A percentile compares a stretch with the other conserved stretches of the same genome.
These are phyloP conservation scores for Beauveria asiatica DNA, from an alignment of 2,329 filamentous ascomycete species.

Conservation along the genomic window DNA sequence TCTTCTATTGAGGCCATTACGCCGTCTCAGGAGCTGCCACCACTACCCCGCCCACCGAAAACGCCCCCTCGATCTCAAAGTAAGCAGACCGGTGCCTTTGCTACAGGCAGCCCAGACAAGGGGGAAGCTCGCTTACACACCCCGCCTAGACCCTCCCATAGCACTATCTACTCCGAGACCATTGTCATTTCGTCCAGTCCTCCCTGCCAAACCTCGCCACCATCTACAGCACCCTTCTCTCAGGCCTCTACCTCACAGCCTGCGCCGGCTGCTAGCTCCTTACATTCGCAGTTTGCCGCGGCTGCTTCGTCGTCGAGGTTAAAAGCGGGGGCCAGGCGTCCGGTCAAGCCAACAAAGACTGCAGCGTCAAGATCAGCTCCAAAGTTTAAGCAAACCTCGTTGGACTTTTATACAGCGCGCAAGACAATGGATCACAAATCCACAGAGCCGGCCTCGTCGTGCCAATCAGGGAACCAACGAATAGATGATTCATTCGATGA, in stretches of 20 bases:
- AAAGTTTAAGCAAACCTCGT: conserved; percentile 25
- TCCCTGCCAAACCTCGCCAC: conserved; percentile 19
- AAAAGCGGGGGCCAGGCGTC: neutral
- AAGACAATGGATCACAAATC: neutral
- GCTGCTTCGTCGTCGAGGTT: conserved; percentile 6
- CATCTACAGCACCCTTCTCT: conserved; percentile 18
- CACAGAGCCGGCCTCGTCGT: neutral
- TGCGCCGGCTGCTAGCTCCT: conserved; percentile 17
- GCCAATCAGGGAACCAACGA: neutral
- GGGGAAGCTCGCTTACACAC: conserved; percentile 9
- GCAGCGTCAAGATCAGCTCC: conserved; percentile 10
- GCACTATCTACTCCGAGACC: neutral
- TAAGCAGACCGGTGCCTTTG: conserved; percentile 27
- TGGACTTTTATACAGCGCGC: conserved; percentile 21
- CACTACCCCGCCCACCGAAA: conserved; percentile 14
- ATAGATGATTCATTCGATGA: neutral
- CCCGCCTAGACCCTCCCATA: conserved; percentile 7
- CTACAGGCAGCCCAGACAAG: conserved; percentile 12
- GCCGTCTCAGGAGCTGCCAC: neutral
- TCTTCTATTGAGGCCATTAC: neutral
- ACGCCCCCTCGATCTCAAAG: conserved; percentile 23
- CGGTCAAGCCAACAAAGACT: neutral
- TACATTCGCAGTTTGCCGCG: conserved; percentile 19
- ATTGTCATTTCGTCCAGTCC: conserved; percentile 10
- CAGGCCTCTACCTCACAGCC: conserved; percentile 10